Evolutionary conservation across 371 early-diverging fungal species (phyloP).

Genomic region (Lichtheimia ornata): DNA sequence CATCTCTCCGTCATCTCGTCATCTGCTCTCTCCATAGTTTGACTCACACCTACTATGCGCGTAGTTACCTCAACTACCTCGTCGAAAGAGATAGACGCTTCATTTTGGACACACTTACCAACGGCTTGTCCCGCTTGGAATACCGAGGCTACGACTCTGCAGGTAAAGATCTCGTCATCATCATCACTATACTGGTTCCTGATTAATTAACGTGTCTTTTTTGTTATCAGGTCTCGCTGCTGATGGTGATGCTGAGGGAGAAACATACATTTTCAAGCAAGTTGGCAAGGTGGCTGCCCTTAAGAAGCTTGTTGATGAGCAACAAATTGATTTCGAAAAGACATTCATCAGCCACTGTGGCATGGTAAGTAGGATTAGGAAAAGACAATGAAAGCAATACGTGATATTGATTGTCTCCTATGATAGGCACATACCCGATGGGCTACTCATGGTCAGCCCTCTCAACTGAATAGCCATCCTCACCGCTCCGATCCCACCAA

Average conservation of each 20-base stretch:
- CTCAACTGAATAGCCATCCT: slow-evolving; percentile 93
- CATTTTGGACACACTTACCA: slow-evolving; percentile 86
- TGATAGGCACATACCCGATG: slow-evolving; percentile 94
- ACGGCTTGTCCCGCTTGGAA: slow-evolving; percentile 94
- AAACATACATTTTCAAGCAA: slow-evolving; percentile 82
- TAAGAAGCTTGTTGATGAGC: slow-evolving; percentile 69
- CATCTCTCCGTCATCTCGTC: neutral
- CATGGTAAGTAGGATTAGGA: slow-evolving; percentile 54
- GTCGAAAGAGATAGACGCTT: slow-evolving; percentile 78
- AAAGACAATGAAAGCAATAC: neutral
- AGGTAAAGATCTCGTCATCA: slow-evolving; percentile 47
- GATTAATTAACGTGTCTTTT: neutral
- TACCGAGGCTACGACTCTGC: slow-evolving; percentile 99
- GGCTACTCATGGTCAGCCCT: slow-evolving; percentile 99
- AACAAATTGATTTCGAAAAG: slow-evolving; percentile 69
- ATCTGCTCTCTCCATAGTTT: neutral
- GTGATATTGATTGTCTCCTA: neutral
- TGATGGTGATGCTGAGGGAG: slow-evolving; percentile 76
- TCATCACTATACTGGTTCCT: neutral
- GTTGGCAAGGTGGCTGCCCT: slow-evolving; percentile 96
- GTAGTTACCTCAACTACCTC: slow-evolving; percentile 81
- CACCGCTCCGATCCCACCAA: slow-evolving; percentile 88
- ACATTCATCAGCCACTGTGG: slow-evolving; percentile 81
- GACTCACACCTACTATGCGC: neutral
- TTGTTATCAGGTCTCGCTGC: slow-evolving; percentile 74